These are phyloP conservation scores for Rubia balearica DNA, from an alignment of 305 asterid genomes.

Conservation along the genomic window DNA sequence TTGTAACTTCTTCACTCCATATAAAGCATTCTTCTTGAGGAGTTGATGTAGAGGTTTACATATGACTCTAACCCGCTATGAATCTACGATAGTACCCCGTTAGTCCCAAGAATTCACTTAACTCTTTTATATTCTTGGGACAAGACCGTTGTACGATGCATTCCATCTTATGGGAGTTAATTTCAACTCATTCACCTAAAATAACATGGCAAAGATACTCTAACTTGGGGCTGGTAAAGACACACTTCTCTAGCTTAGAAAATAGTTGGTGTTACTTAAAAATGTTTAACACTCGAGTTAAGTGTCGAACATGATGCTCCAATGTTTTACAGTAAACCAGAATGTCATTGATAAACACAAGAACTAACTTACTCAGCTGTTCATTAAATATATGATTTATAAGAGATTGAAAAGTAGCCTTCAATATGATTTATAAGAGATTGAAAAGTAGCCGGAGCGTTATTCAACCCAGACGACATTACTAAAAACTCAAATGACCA, in stretches of 20 bases:
- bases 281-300: rapidly evolving
- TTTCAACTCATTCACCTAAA: neutral
- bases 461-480: neutral
- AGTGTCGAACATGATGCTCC: neutral
- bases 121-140: neutral
- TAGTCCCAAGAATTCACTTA: neutral
- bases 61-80: neutral
- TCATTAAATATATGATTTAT: neutral
- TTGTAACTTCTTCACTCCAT: neutral
- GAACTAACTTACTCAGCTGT: neutral
- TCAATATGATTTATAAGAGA: no score
- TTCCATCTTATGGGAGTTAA: neutral
- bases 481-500: neutral
- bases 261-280: neutral
- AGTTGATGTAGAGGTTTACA: neutral
- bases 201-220: neutral
- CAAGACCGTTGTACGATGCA: neutral
- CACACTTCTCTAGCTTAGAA: neutral
- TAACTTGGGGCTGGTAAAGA: neutral
- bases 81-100: neutral
- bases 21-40: neutral
- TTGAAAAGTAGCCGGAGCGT: neutral
- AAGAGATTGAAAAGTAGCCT: no score
- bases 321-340: neutral
- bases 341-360: neutral